Base-by-base conservation (phyloP, 768 basidiomycete species). In the Boletus sp. region DNA sequence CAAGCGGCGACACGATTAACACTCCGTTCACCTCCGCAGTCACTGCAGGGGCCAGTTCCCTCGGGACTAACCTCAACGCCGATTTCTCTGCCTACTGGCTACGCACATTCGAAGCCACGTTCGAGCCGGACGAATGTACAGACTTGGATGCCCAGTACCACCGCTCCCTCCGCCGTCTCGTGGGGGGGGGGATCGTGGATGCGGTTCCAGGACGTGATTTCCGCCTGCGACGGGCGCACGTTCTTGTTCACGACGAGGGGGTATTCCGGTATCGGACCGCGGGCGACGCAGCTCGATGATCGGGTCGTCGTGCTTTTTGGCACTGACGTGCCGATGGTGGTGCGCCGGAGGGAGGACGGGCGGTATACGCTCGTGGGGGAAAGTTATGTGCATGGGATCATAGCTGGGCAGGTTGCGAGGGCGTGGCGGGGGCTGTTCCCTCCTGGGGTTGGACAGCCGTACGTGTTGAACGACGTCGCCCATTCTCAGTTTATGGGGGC, bases 321-420 rank as follows among this genome's bases (percentile, higher is more conserved):
- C 1, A 39, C 46, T 7, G 56, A 52, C 28, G 56, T 55, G 29
- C 53, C 56, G 24, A 42, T 57, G 37, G 54, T 57, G 8, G 56
- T 57, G 39, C 46, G 56, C 32, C 24, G n/a, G 45, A 48, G 46
- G 45, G 54, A 44, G n/a, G 56, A 39, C 17, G 47, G 58, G n/a
- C 18, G 18, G 18, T 60, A 58, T 52, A 46, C 46, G 36, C 30
- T 59, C 17, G 50, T 58, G 18, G 55, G 50, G 46, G 59, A 52
- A 40, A 48, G 50, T 28, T 60, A 44, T 32, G 35, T 60, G 29
- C 55, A 51, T 51, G 54, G 48, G 18, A 46, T 40, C 35, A 60
- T 59, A 50, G 20, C 36, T 5, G 59, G 59, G 14, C 47, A 59
- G 46, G 51, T 58, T 40, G 50, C 40, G n/a, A 36, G 50, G 17